A percentile compares a stretch with the other conserved stretches of the same genome.
Conservation (phyloP, 441 rosid species). For the Manihot esculenta region DNA sequence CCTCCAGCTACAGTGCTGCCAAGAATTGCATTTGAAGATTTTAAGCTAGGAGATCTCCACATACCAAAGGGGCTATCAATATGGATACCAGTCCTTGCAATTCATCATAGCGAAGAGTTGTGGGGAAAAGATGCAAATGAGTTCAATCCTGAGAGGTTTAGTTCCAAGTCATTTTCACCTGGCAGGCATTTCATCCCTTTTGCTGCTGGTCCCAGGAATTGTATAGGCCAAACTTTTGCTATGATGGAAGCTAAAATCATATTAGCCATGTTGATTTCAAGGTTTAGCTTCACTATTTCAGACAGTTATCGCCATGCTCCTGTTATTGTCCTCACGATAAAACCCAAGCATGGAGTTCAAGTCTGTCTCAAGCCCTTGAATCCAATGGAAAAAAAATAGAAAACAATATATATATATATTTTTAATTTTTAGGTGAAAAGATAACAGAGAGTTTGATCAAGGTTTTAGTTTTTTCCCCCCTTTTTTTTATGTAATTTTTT, state of each 20-base stretch:
- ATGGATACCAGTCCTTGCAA: constrained; percentile 92
- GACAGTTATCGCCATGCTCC: constrained; percentile 87
- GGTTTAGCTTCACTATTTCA: constrained; percentile 63
- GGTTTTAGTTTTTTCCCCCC: too few relatives aligned
- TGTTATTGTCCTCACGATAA: constrained; percentile 73
- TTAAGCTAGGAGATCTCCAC: constrained; percentile 65
- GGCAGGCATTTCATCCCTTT: constrained; percentile 82
- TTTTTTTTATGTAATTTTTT: too few relatives aligned
- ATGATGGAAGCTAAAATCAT: constrained; percentile 94
- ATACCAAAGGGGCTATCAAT: constrained; percentile 87
- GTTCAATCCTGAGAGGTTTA: constrained; percentile 79
- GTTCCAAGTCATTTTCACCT: constrained; percentile 41
- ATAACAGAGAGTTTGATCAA: too few relatives aligned
- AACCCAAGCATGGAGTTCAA: constrained; percentile 91
- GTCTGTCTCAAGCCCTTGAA: constrained; percentile 58
- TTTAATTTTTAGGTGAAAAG: too few relatives aligned
- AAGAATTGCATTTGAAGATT: constrained; percentile 85
- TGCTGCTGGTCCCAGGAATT: constrained; percentile 88
- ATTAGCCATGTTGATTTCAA: constrained; percentile 70
- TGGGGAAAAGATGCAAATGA: constrained; percentile 92
- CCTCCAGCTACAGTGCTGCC: constrained; percentile 91
- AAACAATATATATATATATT: too few relatives aligned
- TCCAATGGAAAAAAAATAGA: constrained; percentile 1
- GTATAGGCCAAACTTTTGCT: constrained; percentile 85
- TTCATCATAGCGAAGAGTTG: constrained; percentile 74